These are phyloP conservation scores for Saccharum spontaneum DNA, from an alignment of 176 grass and related monocot genomes.

Conservation along the genomic window DNA sequence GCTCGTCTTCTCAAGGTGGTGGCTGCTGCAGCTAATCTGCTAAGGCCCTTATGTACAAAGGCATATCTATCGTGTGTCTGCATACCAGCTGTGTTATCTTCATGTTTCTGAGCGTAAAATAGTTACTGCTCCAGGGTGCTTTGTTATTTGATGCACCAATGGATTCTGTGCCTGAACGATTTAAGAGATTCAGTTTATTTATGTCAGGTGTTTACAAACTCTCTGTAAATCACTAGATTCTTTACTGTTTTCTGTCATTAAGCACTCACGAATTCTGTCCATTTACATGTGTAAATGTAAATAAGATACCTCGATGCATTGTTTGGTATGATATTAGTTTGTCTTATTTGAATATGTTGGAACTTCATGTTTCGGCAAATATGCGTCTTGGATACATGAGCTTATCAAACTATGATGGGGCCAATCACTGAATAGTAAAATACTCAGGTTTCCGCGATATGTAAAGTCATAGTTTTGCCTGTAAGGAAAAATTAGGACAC, in stretches of 20 bases:
- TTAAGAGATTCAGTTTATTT: constrained; percentile 32
- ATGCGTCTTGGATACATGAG: neutral
- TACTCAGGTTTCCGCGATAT: too few species aligned
- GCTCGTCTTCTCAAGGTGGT: constrained; percentile 54
- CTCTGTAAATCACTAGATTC: constrained; percentile 15
- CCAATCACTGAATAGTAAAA: neutral
- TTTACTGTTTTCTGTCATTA: neutral
- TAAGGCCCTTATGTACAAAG: constrained; percentile 32
- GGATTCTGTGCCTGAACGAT: constrained; percentile 10
- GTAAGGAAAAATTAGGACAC: too few species aligned
- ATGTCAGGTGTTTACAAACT: constrained; percentile 27
- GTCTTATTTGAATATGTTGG: neutral
- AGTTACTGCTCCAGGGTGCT: constrained; percentile 34
- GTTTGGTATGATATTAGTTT: constrained; percentile 15
- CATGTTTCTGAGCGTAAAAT: constrained; percentile 19
- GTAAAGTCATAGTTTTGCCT: too few species aligned
- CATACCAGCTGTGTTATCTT: neutral
- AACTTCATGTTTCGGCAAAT: neutral
- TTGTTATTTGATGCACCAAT: constrained; percentile 43
- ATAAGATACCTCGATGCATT: constrained; percentile 25
- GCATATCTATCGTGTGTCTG: constrained; percentile 6
- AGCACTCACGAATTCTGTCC: constrained; percentile 9
- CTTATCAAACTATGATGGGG: neutral
- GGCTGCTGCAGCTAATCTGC: constrained; percentile 60
- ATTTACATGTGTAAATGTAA: constrained; percentile 42